Evolutionary conservation across 257 asterid species (phyloP), one percentile per base, ranked within the genome.

Genomic region (Ilex asprella): DNA sequence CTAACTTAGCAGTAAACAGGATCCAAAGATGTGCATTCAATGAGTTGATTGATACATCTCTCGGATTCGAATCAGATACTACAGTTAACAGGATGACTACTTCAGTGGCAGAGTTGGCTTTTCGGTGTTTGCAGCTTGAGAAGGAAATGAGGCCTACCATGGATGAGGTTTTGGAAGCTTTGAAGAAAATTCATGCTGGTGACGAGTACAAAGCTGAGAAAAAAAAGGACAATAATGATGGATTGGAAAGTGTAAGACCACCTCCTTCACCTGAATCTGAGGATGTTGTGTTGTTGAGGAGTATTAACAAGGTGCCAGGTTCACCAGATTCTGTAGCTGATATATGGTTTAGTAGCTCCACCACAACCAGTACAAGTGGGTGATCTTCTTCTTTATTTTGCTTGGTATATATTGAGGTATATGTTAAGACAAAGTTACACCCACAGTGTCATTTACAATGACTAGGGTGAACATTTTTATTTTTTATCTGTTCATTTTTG

Each of bases 61-160:
- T 81, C 11, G 87, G 90, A 35, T 81, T 64, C 31, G 63, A 52
- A 58, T 39, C 67, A 0, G 81, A 83, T 58, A 65, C 21, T 30
- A 66, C 72, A 3, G 70, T 83, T 16, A 52, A 46, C 39, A 81
- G 81, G 63, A 76, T 78, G 90, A 66, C 75, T 49, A 76, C 63
- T 21, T 60, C 72, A 15, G 85, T 83, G 21, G 81, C 87, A 0
- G 85, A 78, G 78, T 49, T 83, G 59, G 85, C 85, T 41, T 81
- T 83, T 32, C 71, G 70, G 50, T 83, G 87, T 58, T 62, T 83
- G 79, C 85, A 81, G 60, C 64, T 16, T 21, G 82, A 81, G 29
- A 83, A 72, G 72, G 85, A 83, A 1, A 39, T 67, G 65, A 78
- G 90, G 65, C 87, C 90, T 6, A 62, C 76, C 2, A 83, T 83